Evolutionary conservation across 1,284 basidiomycete species (phyloP), one percentile per base, ranked within the genome.

Genomic region (Boletus hoseneyae): DNA sequence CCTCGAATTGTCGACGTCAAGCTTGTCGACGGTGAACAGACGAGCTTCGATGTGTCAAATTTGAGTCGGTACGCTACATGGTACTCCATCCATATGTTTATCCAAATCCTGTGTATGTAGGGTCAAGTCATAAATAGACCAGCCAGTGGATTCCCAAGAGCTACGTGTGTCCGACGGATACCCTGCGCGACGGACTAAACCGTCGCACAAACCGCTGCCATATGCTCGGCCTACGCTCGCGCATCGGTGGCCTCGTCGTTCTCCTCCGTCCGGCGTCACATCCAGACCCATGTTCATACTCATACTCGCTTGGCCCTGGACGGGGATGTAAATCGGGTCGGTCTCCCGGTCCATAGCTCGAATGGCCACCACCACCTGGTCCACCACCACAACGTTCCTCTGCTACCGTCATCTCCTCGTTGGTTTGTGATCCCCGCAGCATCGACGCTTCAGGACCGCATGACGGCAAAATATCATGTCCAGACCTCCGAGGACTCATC

Each of bases 201-300:
- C 64, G 62, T 16, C 57, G 51, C 39, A 64, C 62, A 16, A 62
- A 56, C 32, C 60, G 57, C 44, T 52, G 51, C 61, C 61, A 62
- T 11, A 66, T 27, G 2, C 63, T 62, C 15, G 57, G 57, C 4
- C 54, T 46, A 16, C 61, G 63, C 32, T 64, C 57, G 6, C 59
- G 56, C 21, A 8, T 34, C 15, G 23, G 36, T 6, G 44, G 44
- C 27, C 52, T 44, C 35, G 34, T 15, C 29, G 11, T 39, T 36
- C 52, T 40, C 10, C 29, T 27, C 8, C 37, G 43, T 12, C 50
- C 52, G 6, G 30, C 23, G 4, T 44, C 49, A 19, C 30, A 36
- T n/a, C 30, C 36, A 33, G 23, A 16, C 16, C 16, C 46, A 3
- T 16, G 34, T 9, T 45, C 60, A 19, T 13, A 47, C 8, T 48